Base-by-base conservation (phyloP, 345 rosid genomes). In the Microcos paniculata region DNA sequence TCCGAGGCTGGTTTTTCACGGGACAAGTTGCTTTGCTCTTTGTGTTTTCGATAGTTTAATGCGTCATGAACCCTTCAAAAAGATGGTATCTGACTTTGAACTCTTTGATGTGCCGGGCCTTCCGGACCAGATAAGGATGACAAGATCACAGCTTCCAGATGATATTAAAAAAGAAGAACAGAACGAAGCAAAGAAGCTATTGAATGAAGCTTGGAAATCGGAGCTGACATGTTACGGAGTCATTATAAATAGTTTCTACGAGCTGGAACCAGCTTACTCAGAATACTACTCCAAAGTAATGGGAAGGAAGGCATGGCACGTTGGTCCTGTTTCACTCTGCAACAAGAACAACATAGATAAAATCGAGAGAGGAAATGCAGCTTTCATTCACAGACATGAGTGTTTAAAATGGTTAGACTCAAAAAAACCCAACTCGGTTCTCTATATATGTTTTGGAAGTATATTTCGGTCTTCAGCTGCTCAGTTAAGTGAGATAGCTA, bases 371-470 rank as follows among this genome's bases (percentile, higher is more conserved):
- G 88, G 89, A 0, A 78, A 69, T 45, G 77, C 72, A 66, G 75
- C 83, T 0, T 68, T 80, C 66, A 72, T 75, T 1, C 82, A 84
- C 57, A 77, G 80, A 71, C 73, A 82, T 53, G 72, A 80, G 40
- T 86, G 89, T 70, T 56, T 86, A 52, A 73, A 66, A 66, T 90
- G 92, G 93, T 89, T 90, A 2, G 85, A 89, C 76, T 80, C 81
- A 16, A 90, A 89, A 84, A 61, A 38, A 63, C 74, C 79, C 48
- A 78, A 62, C 59, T 90, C 90, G 6, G 93, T 87, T 3, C 57
- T 90, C 38, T 90, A 90, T 77, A 42, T 90, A 30, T 84, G 92
- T 57, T 89, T 87, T 51, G 93, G 93, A 55, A 86, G 83, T 52
- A 13, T n/a, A n/a, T n/a, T n/a, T 23, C 77, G 65, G 30, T 83